Evolutionary conservation across 2,329 filamentous ascomycete species (phyloP).

Genomic region (Dothiorella sarmentorum): DNA sequence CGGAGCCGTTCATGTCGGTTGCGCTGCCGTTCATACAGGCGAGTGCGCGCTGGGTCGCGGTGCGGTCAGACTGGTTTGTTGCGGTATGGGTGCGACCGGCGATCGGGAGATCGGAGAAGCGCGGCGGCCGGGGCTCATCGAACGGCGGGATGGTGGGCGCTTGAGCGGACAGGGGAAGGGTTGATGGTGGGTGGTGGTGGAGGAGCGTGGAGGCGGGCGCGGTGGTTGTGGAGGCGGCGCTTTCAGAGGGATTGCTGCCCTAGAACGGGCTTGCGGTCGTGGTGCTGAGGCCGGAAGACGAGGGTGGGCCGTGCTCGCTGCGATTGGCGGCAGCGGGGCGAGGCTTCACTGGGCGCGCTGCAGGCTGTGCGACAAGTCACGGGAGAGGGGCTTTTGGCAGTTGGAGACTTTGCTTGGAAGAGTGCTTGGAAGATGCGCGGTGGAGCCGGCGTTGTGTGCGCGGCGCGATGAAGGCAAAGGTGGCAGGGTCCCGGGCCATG

Average conservation of each 20-base stretch:
- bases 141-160: constrained; percentile 16
- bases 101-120: constrained; percentile 23
- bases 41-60: constrained; percentile 13
- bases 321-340: constrained; percentile 18
- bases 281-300: constrained; percentile 11
- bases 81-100: constrained; percentile 20
- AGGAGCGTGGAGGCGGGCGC: constrained; percentile 20
- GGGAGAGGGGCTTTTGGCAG: constrained; percentile 7
- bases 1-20: constrained; percentile 57
- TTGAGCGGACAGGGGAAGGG: constrained; percentile 18
- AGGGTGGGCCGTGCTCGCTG: constrained; percentile 11
- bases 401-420: not conserved
- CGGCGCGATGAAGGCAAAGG: constrained; percentile 1
- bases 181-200: constrained; percentile 22
- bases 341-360: constrained; percentile 9
- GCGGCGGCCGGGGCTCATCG: constrained; percentile 31
- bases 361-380: constrained; percentile 14
- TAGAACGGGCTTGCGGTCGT: constrained; percentile 14
- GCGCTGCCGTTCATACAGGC: constrained; percentile 13
- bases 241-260: constrained; percentile 22
- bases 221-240: constrained; percentile 27
- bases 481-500: not conserved
- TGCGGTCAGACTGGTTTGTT: constrained; percentile 12
- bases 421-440: not conserved
- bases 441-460: not conserved